phyloP scores from a whole-genome alignment of 129 eudicot species.

The Scalesia atractyloides region DNA sequence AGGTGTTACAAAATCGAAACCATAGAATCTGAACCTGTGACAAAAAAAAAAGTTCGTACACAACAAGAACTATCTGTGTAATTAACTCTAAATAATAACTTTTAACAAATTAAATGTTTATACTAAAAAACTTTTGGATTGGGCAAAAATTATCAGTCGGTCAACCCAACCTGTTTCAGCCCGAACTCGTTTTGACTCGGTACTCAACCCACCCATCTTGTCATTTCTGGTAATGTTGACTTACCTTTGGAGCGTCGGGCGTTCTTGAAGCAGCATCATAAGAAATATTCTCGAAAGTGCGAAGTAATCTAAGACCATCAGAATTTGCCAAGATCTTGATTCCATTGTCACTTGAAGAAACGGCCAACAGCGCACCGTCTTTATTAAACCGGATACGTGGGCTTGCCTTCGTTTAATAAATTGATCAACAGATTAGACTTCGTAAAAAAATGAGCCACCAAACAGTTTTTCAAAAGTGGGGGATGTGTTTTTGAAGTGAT shows the following conservation, averaged over 20 bases:
- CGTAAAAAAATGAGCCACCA: background rate
- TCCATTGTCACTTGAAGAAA: slow-evolving; percentile 80
- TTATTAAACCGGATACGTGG: slow-evolving; percentile 85
- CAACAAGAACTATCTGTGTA: too few relatives aligned
- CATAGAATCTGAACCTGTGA: too few relatives aligned
- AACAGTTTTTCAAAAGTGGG: slow-evolving; percentile 6
- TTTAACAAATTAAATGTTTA: background rate
- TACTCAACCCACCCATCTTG: background rate
- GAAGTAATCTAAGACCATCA: slow-evolving; percentile 71
- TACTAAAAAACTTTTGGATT: background rate
- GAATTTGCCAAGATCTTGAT: slow-evolving; percentile 71
- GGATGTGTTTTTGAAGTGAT: background rate
- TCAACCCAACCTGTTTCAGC: background rate
- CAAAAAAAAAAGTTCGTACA: too few relatives aligned
- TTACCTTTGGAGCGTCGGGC: slow-evolving; percentile 1
- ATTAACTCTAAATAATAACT: too few relatives aligned
- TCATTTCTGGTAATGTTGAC: background rate
- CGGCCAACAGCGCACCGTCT: slow-evolving; percentile 75
- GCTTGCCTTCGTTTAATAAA: slow-evolving; percentile 49
- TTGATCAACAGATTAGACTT: background rate
- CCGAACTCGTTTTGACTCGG: background rate
- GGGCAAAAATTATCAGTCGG: background rate
- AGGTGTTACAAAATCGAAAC: too few relatives aligned
- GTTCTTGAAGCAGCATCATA: slow-evolving; percentile 4
- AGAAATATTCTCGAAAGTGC: slow-evolving; percentile 34